Conservation (phyloP, 78 protist genomes). For the Monocercomonoides exilis region DNA sequence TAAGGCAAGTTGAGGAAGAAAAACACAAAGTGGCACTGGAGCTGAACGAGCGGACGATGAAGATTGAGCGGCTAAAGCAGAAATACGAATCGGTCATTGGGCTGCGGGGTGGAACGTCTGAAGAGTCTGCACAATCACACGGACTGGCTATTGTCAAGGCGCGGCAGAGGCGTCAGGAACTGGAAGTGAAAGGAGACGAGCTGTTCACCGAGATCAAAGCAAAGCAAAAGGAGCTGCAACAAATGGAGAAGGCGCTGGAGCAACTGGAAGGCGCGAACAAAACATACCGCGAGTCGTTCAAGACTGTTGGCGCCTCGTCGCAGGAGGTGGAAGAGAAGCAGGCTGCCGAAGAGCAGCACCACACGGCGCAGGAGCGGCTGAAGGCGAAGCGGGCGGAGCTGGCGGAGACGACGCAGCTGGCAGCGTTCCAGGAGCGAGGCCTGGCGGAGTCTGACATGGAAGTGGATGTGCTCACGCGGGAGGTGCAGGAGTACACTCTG, state of each 20-base stretch:
- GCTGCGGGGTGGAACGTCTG: slow-evolving; percentile 2
- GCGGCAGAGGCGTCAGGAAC: slow-evolving; percentile 50
- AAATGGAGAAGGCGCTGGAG: slow-evolving; percentile 35
- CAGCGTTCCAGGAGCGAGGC: not conserved
- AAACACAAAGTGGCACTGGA: not conserved
- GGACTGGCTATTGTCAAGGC: slow-evolving; percentile 43
- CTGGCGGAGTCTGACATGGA: not conserved
- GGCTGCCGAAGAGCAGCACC: not conserved
- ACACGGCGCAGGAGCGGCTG: not conserved
- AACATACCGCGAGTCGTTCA: not conserved
- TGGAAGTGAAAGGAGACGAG: slow-evolving; percentile 40
- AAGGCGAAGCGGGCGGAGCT: not conserved
- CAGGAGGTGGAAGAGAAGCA: not conserved
- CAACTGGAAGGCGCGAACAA: not conserved
- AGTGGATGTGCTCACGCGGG: not conserved
- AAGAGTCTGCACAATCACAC: slow-evolving; percentile 25
- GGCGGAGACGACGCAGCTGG: not conserved
- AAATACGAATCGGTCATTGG: slow-evolving; percentile 20
- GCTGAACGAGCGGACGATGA: slow-evolving; percentile 14
- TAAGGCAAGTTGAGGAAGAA: slow-evolving; percentile 42
- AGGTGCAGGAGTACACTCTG: not conserved
- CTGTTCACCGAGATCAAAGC: slow-evolving; percentile 25
- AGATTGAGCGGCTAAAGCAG: slow-evolving; percentile 19
- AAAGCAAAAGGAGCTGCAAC: slow-evolving; percentile 14
- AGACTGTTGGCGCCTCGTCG: not conserved